Conservation (phyloP, 306 rosid species). For the Citrullus colocynthis region DNA sequence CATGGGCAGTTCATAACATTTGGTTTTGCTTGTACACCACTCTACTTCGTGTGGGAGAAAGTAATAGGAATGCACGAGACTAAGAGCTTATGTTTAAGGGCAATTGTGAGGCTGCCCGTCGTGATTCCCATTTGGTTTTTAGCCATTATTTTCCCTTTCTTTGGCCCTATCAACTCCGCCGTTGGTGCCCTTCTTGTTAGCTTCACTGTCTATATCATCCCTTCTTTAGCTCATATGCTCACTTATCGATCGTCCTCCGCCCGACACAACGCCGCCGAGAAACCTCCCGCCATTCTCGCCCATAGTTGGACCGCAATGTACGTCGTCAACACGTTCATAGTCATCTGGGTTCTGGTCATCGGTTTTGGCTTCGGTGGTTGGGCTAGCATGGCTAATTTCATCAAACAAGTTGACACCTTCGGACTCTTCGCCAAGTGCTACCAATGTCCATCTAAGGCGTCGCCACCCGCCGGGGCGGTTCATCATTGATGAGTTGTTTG, state of each 20-base stretch:
- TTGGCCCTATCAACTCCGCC: constrained; percentile 62
- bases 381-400: constrained; percentile 56
- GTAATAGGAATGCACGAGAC: constrained; percentile 63
- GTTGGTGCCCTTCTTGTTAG: constrained; percentile 64
- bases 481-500: constrained; percentile 9
- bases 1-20: constrained; percentile 50
- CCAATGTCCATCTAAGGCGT: constrained; percentile 23
- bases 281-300: constrained; percentile 24
- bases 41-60: constrained; percentile 71
- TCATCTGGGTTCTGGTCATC: constrained; percentile 36
- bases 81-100: constrained; percentile 48
- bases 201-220: constrained; percentile 62
- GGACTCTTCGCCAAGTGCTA: constrained; percentile 58
- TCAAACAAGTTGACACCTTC: constrained; percentile 41
- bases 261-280: constrained; percentile 51
- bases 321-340: constrained; percentile 37
- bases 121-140: constrained; percentile 64
- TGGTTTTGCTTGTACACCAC: constrained; percentile 61
- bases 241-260: constrained; percentile 51
- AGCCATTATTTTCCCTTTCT: constrained; percentile 62
- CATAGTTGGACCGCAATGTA: constrained; percentile 41
- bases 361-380: constrained; percentile 68
- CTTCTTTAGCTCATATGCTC: constrained; percentile 54
- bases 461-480: neutral
- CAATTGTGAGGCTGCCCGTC: constrained; percentile 55